Conservation (phyloP, 345 rosid genomes). For the Bruguiera gymnorhiza region DNA sequence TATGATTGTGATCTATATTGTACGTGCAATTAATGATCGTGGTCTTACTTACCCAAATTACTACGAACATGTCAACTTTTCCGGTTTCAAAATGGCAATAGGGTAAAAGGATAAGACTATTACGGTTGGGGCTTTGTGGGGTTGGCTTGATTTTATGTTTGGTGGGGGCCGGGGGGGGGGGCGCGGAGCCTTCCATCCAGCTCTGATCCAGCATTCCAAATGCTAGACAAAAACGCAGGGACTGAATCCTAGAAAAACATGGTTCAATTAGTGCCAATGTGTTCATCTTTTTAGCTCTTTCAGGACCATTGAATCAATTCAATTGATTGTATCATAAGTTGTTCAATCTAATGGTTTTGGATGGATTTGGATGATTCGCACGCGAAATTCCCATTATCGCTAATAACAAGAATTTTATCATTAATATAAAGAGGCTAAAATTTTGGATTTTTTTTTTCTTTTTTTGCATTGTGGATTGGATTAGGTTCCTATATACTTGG, state of each 20-base stretch:
- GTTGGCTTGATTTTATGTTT: not conserved
- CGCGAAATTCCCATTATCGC: not conserved
- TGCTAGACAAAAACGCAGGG: conserved; percentile 1
- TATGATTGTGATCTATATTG: no score
- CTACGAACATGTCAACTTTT: no score
- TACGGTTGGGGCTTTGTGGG: not conserved
- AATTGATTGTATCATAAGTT: no score
- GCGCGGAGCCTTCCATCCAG: conserved; percentile 34
- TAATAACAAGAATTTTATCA: not conserved
- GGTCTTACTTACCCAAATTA: no score
- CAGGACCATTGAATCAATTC: no score
- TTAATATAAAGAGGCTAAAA: not conserved
- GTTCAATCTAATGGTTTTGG: no score
- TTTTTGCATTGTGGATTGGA: not conserved
- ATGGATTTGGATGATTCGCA: not conserved
- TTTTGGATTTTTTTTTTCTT: not conserved
- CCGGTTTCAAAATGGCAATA: not conserved
- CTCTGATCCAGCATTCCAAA: conserved; percentile 27
- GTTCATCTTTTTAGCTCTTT: no score
- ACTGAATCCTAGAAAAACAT: not conserved
- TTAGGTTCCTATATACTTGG: conserved; percentile 9
- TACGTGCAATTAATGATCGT: no score
- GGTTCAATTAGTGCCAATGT: not conserved
- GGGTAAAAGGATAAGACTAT: conserved; percentile 2
- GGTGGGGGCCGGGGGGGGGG: no score